Evolutionary conservation across 352 stramenopile genomes (phyloP).

Genomic region (Phytophthora aleatoria): DNA sequence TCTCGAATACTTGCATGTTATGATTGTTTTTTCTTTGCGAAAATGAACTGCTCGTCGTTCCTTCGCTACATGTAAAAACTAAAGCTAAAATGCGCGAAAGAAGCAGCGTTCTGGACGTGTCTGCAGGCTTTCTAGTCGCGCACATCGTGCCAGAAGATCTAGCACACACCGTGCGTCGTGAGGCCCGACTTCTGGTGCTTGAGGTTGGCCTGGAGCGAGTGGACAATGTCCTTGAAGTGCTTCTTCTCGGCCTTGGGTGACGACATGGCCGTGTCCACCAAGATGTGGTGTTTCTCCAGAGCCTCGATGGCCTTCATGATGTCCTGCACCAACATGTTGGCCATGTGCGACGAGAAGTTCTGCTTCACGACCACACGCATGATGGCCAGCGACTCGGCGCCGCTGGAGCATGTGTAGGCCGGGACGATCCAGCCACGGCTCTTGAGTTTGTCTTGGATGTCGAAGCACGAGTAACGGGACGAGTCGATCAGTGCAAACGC

Average conservation of each 20-base stretch:
- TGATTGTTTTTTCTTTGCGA: constrained; percentile 14
- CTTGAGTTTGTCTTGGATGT: constrained; percentile 91
- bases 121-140: background rate
- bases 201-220: constrained; percentile 67
- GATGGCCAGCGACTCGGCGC: constrained; percentile 84
- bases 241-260: constrained; percentile 79
- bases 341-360: constrained; percentile 90
- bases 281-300: constrained; percentile 78
- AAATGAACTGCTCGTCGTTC: constrained; percentile 13
- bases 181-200: constrained; percentile 77
- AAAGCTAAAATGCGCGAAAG: constrained; percentile 20
- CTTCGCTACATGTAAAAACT: constrained; percentile 25
- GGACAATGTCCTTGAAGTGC: constrained; percentile 69
- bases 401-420: constrained; percentile 87
- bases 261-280: constrained; percentile 79
- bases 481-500: constrained; percentile 86
- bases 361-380: constrained; percentile 93
- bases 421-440: constrained; percentile 90
- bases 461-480: constrained; percentile 86
- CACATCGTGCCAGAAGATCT: constrained; percentile 14
- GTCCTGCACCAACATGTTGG: constrained; percentile 87
- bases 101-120: background rate
- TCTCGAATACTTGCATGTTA: constrained; percentile 29
- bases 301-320: constrained; percentile 85
- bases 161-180: constrained; percentile 86